Evolutionary conservation across 1,284 basidiomycete species (phyloP).

Genomic region (Malassezia furfur): DNA sequence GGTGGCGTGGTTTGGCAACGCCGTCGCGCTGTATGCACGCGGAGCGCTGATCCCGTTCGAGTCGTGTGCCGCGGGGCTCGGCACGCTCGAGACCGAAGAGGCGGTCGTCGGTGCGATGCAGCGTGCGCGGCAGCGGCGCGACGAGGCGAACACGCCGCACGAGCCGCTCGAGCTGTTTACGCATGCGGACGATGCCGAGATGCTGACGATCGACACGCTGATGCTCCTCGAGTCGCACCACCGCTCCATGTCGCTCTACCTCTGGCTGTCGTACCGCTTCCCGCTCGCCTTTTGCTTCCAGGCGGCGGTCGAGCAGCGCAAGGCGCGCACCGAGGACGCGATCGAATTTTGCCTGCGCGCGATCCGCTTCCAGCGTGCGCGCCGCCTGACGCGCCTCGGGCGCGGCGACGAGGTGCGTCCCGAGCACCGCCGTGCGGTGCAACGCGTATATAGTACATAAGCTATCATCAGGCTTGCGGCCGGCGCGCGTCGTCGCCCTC

Average conservation of each 20-base stretch:
- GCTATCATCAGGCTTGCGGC: background rate
- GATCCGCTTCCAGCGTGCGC: conserved; percentile 39
- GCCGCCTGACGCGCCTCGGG: conserved; percentile 25
- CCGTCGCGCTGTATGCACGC: conserved; percentile 49
- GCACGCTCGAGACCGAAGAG: conserved; percentile 49
- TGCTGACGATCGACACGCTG: conserved; percentile 47
- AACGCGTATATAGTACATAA: background rate
- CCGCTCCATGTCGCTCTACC: conserved; percentile 68
- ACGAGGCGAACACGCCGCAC: conserved; percentile 2
- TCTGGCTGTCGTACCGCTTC: conserved; percentile 77
- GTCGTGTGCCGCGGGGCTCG: conserved; percentile 45
- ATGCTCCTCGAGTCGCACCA: conserved; percentile 68
- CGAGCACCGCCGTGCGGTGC: background rate
- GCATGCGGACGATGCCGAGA: conserved; percentile 7
- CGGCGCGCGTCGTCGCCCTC: background rate
- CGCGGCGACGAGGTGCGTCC: conserved; percentile 4
- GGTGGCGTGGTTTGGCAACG: conserved; percentile 46
- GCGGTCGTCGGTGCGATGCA: conserved; percentile 3
- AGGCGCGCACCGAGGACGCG: conserved; percentile 60
- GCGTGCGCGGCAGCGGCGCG: background rate
- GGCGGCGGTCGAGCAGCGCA: conserved; percentile 55
- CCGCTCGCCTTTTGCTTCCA: conserved; percentile 63
- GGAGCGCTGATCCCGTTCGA: conserved; percentile 49
- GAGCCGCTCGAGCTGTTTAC: conserved; percentile 19
- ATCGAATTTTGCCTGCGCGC: conserved; percentile 54